Percentiles rank a stretch among this genome's conserved stretches.
Evolutionary conservation across 768 basidiomycete species (phyloP).

Genomic region (Podaxis sp.): DNA sequence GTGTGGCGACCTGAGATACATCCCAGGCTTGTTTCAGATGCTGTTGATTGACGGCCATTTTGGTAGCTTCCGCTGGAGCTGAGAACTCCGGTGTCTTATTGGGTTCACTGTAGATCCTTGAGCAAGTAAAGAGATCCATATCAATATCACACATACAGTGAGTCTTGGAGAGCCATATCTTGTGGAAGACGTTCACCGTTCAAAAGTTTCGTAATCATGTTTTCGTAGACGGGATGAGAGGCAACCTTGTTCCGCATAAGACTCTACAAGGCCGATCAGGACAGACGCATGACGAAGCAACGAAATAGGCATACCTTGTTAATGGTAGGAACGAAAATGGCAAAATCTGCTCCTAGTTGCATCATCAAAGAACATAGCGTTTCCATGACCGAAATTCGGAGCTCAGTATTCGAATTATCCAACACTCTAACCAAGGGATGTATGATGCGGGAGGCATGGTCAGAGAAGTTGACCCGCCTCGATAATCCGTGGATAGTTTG

Average conservation of each 20-base stretch:
- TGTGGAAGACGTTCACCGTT: slow-evolving; percentile 91
- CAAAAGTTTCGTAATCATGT: slow-evolving; percentile 80
- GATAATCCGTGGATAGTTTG: slow-evolving; percentile 89
- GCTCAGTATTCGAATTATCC: slow-evolving; percentile 66
- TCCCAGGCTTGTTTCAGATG: slow-evolving; percentile 98
- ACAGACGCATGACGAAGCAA: background rate
- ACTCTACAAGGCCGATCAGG: slow-evolving; percentile 39
- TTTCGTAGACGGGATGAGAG: slow-evolving; percentile 80
- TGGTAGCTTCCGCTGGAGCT: slow-evolving; percentile 81
- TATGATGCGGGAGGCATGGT: slow-evolving; percentile 95
- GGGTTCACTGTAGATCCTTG: slow-evolving; percentile 48
- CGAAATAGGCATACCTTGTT: slow-evolving; percentile 61
- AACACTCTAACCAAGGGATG: slow-evolving; percentile 92
- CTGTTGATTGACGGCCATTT: slow-evolving; percentile 93
- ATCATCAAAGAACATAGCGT: slow-evolving; percentile 88
- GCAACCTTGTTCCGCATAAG: slow-evolving; percentile 70
- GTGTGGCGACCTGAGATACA: slow-evolving; percentile 64
- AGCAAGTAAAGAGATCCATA: background rate
- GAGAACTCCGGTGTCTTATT: slow-evolving; percentile 66
- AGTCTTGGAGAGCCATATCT: slow-evolving; percentile 70
- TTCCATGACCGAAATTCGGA: slow-evolving; percentile 86
- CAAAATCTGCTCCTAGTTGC: slow-evolving; percentile 94
- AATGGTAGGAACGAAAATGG: slow-evolving; percentile 96
- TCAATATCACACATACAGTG: slow-evolving; percentile 40
- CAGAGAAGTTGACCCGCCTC: slow-evolving; percentile 92